Base-by-base conservation (phyloP, 75 land plant species). In the Sequoia sempervirens region DNA sequence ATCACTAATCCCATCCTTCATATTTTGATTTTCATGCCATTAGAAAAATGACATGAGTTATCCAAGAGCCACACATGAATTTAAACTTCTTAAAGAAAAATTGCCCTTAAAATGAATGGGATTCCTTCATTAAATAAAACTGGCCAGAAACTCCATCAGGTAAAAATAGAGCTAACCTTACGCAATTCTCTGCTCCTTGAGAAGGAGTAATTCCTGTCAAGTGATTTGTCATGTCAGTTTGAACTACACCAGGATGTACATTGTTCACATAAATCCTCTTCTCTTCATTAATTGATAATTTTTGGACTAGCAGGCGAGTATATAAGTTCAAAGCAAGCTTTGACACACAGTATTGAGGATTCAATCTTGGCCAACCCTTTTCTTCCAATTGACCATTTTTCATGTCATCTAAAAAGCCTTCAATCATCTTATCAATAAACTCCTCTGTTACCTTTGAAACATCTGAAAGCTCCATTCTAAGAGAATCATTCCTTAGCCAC, bases 321-420 rank as follows among this genome's bases (percentile, higher is more conserved):
- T 89, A 89, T 18, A 87, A 87, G 80, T 89, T 89, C 61, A 89
- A 74, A 45, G 90, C 91, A 40, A 89, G 79, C 52, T 89, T 89
- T 20, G 91, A 89, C 40, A 88, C 30, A 38, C 73, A 68, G 52
- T 88, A 88, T 20, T 32, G 9, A 14, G 82, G 82, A 58, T 81
- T 81, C 2, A 54, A 1, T 53, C 36, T 30, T 5, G 89, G 91
- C 91, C 91, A 89, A 23, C 86, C 84, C 20, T 80, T 80, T 7
- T n/a, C 53, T 15, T 47, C 61, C 79, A 47, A 40, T 41, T 80
- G 82, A 15, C 72, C 84, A 0, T 28, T 75, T 70, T 85, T 83
- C 54, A 80, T 76, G 79, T 87, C 91, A 10, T 82, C 53, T 23
- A 89, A 56, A 82, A 82, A 89, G 0, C 61, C n/a, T 47, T 81